Evolutionary conservation across 2,329 filamentous ascomycete genomes (phyloP), one percentile per base, ranked within the genome.

Genomic region (Lasiodiplodia hormozganensis): DNA sequence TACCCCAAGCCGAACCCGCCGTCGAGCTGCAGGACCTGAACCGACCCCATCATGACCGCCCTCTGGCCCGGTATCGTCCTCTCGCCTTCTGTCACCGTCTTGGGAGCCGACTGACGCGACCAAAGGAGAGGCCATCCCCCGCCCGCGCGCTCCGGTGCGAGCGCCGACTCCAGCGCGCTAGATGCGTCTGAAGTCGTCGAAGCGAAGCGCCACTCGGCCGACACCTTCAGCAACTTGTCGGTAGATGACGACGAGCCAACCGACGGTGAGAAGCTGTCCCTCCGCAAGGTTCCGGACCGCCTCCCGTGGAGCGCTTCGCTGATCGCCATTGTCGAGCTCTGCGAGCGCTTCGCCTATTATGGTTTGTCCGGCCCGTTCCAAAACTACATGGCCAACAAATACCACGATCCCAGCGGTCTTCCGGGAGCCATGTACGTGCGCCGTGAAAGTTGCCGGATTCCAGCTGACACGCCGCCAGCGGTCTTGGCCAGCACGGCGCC

Each of bases 311-410:
- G 79, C 25, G 82, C 83, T 31, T 85, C 83, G 72, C 71, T 85
- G 21, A 80, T 85, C 64, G 83, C 83, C n/a, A 73, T 84, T 31
- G 82, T 85, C 62, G 83, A 85, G 73, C 74, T 85, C 3, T 84
- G 82, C 74, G 83, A 85, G 73, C 79, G 83, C 6, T 85, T 84
- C 73, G 82, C 83, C n/a, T 85, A 80, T 75, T 82, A 81, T 69
- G 74, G 78, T 7, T 77, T 83, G 0, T 81, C 81, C 10, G 83
- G 82, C 5, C 81, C 82, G 11, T 83, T 85, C 70, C 83, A 84
- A 70, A 85, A 85, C 71, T 85, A 85, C 74, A 84, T 84, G 72
- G 76, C 78, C 52, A 83, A 84, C 70, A 78, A 80, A 56, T 71
- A 77, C 31, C 68, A 79, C 47, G 77, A 79, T 54, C 71, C 75